Conservation (phyloP, 1,284 basidiomycete genomes). For the Afroboletus lepidellus region DNA sequence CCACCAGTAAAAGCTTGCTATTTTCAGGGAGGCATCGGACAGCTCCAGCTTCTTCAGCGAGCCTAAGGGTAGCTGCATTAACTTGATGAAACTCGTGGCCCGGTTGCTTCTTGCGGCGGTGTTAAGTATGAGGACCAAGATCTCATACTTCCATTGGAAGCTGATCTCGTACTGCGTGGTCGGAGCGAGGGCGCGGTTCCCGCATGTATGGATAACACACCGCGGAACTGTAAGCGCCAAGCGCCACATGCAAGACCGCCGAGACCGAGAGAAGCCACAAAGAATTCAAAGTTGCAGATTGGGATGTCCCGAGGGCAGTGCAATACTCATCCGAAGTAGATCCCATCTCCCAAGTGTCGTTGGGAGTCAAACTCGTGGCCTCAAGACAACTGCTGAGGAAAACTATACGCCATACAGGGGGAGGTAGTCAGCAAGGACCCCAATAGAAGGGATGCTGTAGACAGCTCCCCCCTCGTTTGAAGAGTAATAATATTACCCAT, state of each 20-base stretch:
- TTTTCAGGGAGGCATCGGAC: not conserved
- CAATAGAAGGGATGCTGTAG: slow-evolving; percentile 13
- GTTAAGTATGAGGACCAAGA: slow-evolving; percentile 11
- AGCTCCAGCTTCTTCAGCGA: not conserved
- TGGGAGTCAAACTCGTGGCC: slow-evolving; percentile 15
- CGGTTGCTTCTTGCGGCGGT: slow-evolving; percentile 12
- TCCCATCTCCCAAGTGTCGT: slow-evolving; percentile 5
- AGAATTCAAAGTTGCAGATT: not conserved
- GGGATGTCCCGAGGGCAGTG: slow-evolving; percentile 7
- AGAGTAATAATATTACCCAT: slow-evolving; percentile 7
- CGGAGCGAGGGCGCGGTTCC: not conserved
- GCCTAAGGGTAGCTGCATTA: slow-evolving; percentile 5
- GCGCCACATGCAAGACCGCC: not conserved
- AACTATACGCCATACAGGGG: not conserved
- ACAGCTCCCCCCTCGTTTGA: slow-evolving; percentile 16
- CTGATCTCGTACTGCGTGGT: not conserved
- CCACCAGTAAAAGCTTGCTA: not conserved
- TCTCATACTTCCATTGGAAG: slow-evolving; percentile 2
- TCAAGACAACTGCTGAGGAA: slow-evolving; percentile 7
- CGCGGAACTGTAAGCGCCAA: slow-evolving; percentile 5
- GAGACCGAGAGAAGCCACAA: slow-evolving; percentile 2
- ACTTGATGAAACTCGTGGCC: slow-evolving; percentile 12
- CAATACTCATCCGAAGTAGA: not conserved
- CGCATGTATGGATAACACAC: not conserved
- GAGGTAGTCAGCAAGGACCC: slow-evolving; percentile 6